Base-by-base conservation (phyloP, 352 stramenopile genomes). In the Globisporangium cystogenes region DNA sequence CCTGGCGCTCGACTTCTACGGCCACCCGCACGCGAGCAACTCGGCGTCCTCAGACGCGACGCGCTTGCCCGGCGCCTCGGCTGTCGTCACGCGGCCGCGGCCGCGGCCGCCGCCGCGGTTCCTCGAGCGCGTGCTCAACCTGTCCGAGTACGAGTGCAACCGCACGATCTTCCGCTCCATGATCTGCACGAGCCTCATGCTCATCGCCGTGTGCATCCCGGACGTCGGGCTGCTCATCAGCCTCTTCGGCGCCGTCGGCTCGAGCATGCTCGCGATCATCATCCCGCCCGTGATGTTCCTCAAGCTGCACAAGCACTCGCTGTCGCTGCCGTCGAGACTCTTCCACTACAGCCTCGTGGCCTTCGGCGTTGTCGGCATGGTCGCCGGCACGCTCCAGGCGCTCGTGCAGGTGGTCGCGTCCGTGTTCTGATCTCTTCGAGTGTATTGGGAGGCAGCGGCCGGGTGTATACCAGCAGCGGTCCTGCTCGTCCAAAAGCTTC, bases 121-220 rank as follows among this genome's bases (percentile, higher is more conserved):
- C 46, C 33, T 82, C 33, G 75, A 85, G 48, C 57, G 62, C 24
- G 35, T 84, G 31, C 55, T 86, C 36, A 74, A 57, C 41, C 60
- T 86, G 33, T 76, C 74, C 20, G 76, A 84, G 57, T 85, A 87
- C 61, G 79, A 92, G 59, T 87, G 77, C 67, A 87, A 87, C 55
- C 76, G 74, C 39, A 89, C 77, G 43, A 60, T 93, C 33, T 89
- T 89, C 49, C 79, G 82, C 15, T 89, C 78, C n/a, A 90, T 92
- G 76, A 59, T 92, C 45, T 87, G 76, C 56, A 89, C 77, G 26
- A 68, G 43, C 12, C 72, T 93, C 50, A 88, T 93, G 75, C 48
- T 85, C 45, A 51, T 90, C 35, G 79, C 79, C 3, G 63, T 89
- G n/a, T 90, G 82, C 49, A 68, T 90, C 4, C 79, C 79, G 1